phyloP scores from a whole-genome alignment of 2,329 filamentous ascomycete genomes.

The Fusarium sp. region DNA sequence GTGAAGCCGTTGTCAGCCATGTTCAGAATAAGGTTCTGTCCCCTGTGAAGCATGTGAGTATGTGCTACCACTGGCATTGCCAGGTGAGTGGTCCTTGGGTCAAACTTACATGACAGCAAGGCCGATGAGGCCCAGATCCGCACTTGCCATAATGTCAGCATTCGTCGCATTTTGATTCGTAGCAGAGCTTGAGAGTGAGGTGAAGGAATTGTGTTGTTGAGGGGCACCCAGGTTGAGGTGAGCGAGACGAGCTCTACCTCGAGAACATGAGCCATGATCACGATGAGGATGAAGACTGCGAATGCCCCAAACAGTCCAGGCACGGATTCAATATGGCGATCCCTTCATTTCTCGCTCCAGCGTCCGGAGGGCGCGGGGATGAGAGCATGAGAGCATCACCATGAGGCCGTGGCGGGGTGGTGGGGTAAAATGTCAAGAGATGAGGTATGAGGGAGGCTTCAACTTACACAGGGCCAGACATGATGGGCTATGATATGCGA shows the following conservation, averaged over 20 bases:
- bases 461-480: conserved; percentile 76
- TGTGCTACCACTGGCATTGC: conserved; percentile 22
- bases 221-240: conserved; percentile 76
- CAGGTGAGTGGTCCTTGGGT: background rate
- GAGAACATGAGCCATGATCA: conserved; percentile 50
- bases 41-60: conserved; percentile 54
- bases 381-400: conserved; percentile 44
- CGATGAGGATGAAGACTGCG: conserved; percentile 22
- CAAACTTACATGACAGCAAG: conserved; percentile 83
- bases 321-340: conserved; percentile 22
- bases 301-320: background rate
- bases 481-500: conserved; percentile 52
- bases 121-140: conserved; percentile 92
- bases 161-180: conserved; percentile 48
- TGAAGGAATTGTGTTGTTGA: conserved; percentile 52
- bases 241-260: conserved; percentile 75
- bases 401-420: conserved; percentile 49
- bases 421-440: conserved; percentile 47
- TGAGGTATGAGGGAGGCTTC: conserved; percentile 38
- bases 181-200: conserved; percentile 43
- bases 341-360: conserved; percentile 30
- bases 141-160: conserved; percentile 71
- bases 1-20: conserved; percentile 94
- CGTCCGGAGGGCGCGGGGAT: conserved; percentile 47
- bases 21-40: conserved; percentile 89